phyloP scores from a whole-genome alignment of 139 green algal genomes.

The Pleodorina starrii region DNA sequence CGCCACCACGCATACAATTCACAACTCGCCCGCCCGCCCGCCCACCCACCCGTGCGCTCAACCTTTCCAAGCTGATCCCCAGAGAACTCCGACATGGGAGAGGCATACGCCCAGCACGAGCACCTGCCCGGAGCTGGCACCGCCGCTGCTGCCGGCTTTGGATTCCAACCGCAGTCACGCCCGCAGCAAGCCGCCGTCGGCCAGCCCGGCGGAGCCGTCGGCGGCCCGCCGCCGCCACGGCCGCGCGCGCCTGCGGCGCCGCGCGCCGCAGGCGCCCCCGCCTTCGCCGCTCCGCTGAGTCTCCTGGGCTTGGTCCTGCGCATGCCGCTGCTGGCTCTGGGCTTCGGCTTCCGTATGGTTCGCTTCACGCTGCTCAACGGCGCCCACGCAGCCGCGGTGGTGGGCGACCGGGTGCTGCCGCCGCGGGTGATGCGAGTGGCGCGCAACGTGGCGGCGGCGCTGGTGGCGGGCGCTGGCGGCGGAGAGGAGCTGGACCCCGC shows the following conservation, averaged over 20 bases:
- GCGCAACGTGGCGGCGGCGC: neutral
- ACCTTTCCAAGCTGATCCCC: neutral
- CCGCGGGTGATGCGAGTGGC: slow-evolving; percentile 49
- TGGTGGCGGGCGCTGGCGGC: neutral
- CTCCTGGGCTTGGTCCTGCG: slow-evolving; percentile 50
- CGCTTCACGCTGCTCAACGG: slow-evolving; percentile 48
- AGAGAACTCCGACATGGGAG: slow-evolving; percentile 19
- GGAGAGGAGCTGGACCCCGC: slow-evolving; percentile 30
- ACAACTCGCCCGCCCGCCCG: too few relatives aligned
- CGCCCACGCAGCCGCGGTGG: slow-evolving; percentile 35
- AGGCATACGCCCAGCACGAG: neutral
- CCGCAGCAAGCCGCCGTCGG: neutral
- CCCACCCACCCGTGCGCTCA: too few relatives aligned
- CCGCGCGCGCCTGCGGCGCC: slow-evolving; percentile 1
- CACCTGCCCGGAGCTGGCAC: neutral
- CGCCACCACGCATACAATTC: too few relatives aligned
- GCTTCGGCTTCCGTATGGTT: slow-evolving; percentile 56
- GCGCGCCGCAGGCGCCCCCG: neutral
- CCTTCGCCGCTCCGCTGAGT: neutral
- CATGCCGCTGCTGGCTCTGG: slow-evolving; percentile 56
- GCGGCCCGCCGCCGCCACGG: neutral
- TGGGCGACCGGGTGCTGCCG: slow-evolving; percentile 71
- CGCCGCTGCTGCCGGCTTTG: too few relatives aligned
- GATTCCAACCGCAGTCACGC: neutral
- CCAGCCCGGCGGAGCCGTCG: neutral